A percentile compares a stretch with the other conserved stretches of the same genome.
phyloP scores from a whole-genome alignment of 345 rosid species.

The Aquilaria yunnanensis region DNA sequence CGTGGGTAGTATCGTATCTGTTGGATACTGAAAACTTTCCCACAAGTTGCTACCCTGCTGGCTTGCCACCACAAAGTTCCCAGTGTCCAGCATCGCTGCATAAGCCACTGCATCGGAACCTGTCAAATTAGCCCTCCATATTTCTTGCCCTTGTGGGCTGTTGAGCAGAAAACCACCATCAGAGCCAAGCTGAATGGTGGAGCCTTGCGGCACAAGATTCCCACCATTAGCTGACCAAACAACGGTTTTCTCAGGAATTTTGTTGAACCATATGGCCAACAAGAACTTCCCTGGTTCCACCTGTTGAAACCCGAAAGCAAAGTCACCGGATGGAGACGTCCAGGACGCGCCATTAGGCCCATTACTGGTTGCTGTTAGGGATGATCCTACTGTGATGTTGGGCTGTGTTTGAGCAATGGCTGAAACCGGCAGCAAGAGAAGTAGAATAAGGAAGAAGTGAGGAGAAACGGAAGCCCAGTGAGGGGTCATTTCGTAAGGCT shows the following conservation, averaged over 20 bases:
- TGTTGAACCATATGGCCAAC: slow-evolving; percentile 35
- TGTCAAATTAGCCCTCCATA: slow-evolving; percentile 20
- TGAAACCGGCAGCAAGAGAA: slow-evolving; percentile 14
- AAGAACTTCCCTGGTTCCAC: slow-evolving; percentile 18
- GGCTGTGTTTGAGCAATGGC: slow-evolving; percentile 15
- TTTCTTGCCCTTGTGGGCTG: slow-evolving; percentile 17
- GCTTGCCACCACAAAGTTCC: slow-evolving; percentile 37
- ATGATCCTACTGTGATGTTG: slow-evolving; percentile 22
- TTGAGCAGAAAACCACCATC: slow-evolving; percentile 30
- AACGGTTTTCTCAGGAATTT: slow-evolving; percentile 33
- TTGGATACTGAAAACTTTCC: slow-evolving; percentile 44
- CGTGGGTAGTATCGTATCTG: slow-evolving; percentile 47
- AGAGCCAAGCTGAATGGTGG: slow-evolving; percentile 26
- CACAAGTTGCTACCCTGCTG: slow-evolving; percentile 20
- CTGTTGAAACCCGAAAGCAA: slow-evolving; percentile 43
- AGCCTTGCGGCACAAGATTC: slow-evolving; percentile 27
- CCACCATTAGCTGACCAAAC: slow-evolving; percentile 39
- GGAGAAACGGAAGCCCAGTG: background rate
- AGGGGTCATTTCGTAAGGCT: too few species aligned
- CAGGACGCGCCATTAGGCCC: slow-evolving; percentile 11
- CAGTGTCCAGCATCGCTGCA: slow-evolving; percentile 41
- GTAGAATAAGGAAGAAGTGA: background rate
- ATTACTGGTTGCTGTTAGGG: slow-evolving; percentile 19
- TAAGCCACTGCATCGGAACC: slow-evolving; percentile 20
- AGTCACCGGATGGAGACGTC: slow-evolving; percentile 42